Conservation (phyloP, 441 rosid species). For the Mallotus repandus region DNA sequence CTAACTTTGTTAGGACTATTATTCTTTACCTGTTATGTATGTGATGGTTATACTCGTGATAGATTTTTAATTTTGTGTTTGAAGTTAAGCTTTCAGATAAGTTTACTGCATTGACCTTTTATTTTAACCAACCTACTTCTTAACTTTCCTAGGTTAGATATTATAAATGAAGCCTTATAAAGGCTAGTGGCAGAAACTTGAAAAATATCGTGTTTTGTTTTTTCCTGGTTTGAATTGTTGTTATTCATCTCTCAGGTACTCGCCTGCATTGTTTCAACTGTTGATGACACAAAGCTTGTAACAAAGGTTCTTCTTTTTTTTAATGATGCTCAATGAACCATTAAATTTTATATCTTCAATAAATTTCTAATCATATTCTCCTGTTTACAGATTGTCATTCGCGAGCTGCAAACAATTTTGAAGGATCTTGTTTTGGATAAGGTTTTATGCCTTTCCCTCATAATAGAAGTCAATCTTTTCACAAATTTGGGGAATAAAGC, state of each 20-base stretch:
- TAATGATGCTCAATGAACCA: constrained; percentile 12
- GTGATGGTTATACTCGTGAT: neutral
- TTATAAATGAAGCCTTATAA: neutral
- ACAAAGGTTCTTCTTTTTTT: constrained; percentile 57
- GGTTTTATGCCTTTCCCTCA: constrained; percentile 39
- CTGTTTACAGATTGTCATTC: constrained; percentile 59
- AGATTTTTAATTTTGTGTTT: neutral
- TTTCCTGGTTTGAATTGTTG: constrained; percentile 11
- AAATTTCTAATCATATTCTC: constrained; percentile 20
- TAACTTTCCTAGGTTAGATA: neutral
- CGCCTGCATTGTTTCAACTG: constrained; percentile 57
- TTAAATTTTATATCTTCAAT: neutral
- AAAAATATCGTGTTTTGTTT: constrained; percentile 4
- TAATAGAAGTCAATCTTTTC: neutral
- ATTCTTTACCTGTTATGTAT: neutral
- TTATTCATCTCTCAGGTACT: constrained; percentile 53
- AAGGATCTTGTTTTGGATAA: constrained; percentile 75
- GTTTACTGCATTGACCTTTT: neutral
- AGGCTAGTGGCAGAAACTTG: neutral
- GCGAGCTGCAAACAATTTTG: constrained; percentile 61
- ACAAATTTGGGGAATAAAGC: neutral
- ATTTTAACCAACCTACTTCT: neutral
- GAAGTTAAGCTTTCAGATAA: neutral
- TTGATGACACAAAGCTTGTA: constrained; percentile 90
- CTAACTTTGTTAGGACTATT: constrained; percentile 9